Base-by-base conservation (phyloP, 768 basidiomycete genomes). In the Boletus insuetus region DNA sequence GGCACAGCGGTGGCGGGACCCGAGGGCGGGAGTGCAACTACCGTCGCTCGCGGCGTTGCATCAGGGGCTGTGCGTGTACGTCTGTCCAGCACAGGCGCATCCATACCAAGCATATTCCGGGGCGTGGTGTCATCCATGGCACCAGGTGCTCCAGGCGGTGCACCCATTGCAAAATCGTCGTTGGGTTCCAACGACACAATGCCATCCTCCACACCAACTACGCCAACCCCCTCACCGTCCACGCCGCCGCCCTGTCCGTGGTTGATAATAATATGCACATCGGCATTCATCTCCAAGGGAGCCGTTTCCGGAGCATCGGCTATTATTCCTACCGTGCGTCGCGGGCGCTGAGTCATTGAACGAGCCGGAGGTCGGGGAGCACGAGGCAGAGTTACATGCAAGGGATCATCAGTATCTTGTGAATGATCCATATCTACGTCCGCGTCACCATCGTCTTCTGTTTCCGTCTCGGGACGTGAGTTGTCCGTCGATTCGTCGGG, bases 141-240 rank as follows among this genome's bases (percentile, higher is more conserved):
- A 47, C 91, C 91, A 1, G 91, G 91, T n/a, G 92, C 91, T 38
- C 91, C 91, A 10, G 92, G 92, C 2, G 91, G 91, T 0, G 91
- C 91, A 45, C 91, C 91, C 86, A 92, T 90, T 6, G 87, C 89
- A 60, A 93, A 89, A 68, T 90, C 89, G 61, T 94, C 91, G 58
- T 91, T 91, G n/a, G 82, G 79, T 39, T 90, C 88, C 40, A 91
- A 71, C 4, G 82, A 82, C 8, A 89, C 89, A 39, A 91, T 84
- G 2, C 86, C 89, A 56, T 87, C 87, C 51, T 89, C 87, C 14
- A 89, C 86, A 0, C 82, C 80, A 29, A 70, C 69, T 9, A 72
- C 66, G 2, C 64, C 68, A 10, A 80, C 82, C 6, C 72, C 75
- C 0, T 77, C 82, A 37, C 60, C 67, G 16, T 73, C 78, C 2